phyloP scores from a whole-genome alignment of 192 early-diverging fungal genomes.

The Mycoemilia scoparia region DNA sequence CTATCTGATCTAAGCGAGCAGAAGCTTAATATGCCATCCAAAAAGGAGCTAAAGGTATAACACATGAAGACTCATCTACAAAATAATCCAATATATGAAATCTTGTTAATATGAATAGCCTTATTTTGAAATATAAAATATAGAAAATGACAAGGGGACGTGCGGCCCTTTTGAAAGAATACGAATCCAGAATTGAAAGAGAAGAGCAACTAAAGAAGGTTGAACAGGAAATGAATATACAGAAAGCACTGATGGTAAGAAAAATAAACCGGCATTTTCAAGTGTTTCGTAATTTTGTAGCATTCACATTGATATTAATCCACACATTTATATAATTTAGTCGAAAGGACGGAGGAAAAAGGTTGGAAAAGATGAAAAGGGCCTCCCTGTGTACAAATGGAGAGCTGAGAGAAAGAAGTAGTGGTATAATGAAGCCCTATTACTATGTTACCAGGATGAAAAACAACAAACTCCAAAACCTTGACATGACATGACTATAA shows the following conservation, averaged over 20 bases:
- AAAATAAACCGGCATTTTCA: conserved; percentile 1
- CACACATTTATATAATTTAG: too few species aligned
- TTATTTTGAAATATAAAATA: conserved; percentile 22
- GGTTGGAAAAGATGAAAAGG: conserved; percentile 62
- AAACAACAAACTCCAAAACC: too few species aligned
- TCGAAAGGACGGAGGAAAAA: conserved; percentile 63
- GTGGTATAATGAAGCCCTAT: too few species aligned
- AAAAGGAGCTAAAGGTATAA: conserved; percentile 7
- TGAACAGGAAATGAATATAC: conserved; percentile 60
- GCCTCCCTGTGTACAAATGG: conserved; percentile 86
- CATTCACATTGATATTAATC: neutral
- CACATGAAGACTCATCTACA: conserved; percentile 4
- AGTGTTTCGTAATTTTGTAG: neutral
- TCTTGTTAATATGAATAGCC: neutral
- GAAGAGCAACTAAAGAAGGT: conserved; percentile 52
- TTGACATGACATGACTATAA: too few species aligned
- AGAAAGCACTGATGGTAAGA: conserved; percentile 47
- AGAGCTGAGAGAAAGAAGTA: conserved; percentile 73
- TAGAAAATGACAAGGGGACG: conserved; percentile 14
- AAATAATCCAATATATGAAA: neutral
- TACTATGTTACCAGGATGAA: too few species aligned
- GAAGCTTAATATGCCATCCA: conserved; percentile 9
- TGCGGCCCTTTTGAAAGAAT: conserved; percentile 39
- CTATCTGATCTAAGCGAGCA: conserved; percentile 30
- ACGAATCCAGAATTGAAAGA: conserved; percentile 52